These are phyloP conservation scores for Akanthomyces uredinophilus DNA, from an alignment of 2,329 filamentous ascomycete genomes.

Conservation along the genomic window DNA sequence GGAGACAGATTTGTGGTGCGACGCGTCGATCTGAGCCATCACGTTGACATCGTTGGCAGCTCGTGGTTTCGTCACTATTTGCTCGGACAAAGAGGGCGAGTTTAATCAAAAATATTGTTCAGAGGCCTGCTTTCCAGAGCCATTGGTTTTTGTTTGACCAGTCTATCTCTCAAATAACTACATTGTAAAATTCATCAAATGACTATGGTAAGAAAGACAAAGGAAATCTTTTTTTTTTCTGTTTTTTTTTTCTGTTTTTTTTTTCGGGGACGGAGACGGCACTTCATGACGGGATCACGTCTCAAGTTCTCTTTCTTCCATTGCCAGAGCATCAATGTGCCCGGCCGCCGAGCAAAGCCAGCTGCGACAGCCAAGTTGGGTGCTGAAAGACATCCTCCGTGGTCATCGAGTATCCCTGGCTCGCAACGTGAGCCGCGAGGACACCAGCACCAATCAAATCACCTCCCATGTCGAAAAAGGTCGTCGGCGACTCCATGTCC, in stretches of 20 bases:
- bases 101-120: neutral
- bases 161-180: no score
- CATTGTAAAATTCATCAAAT: neutral
- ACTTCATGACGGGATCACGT: neutral
- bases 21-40: neutral
- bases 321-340: neutral
- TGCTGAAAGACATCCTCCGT: conserved; percentile 4
- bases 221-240: neutral
- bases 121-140: no score
- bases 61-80: neutral
- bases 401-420: neutral
- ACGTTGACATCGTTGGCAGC: no score
- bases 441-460: conserved; percentile 1
- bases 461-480: neutral
- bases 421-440: neutral
- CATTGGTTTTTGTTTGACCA: no score
- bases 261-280: neutral
- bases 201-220: neutral
- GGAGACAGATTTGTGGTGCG: neutral
- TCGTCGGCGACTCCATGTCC: neutral
- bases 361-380: conserved; percentile 6
- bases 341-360: neutral
- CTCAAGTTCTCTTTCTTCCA: neutral
- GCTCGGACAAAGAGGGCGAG: neutral
- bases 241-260: neutral